phyloP scores from a whole-genome alignment of 2,329 filamentous ascomycete species.

The Colletotrichum orbiculare region DNA sequence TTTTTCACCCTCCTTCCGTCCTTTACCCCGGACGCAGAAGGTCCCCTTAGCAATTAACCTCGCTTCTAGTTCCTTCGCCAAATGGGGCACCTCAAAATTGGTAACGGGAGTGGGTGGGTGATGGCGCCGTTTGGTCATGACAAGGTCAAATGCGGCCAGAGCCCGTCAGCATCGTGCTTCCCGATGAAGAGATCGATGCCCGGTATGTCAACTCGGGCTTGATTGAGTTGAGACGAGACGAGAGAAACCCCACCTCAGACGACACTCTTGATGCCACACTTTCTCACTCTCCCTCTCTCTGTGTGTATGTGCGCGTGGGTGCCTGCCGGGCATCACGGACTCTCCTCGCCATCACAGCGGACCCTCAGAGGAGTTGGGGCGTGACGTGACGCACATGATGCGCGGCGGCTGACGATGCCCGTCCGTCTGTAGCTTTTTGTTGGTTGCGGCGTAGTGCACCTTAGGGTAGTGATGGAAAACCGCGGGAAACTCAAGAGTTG shows the following conservation, averaged over 20 bases:
- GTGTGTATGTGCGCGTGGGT: neutral
- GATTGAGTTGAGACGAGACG: too few species aligned
- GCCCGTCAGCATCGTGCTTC: too few species aligned
- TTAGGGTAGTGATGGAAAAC: neutral
- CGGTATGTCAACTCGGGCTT: too few species aligned
- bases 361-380: neutral
- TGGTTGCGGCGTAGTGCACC: constrained; percentile 3
- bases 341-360: neutral
- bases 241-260: neutral
- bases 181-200: too few species aligned
- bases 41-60: too few species aligned
- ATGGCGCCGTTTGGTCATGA: too few species aligned
- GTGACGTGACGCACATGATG: constrained; percentile 5
- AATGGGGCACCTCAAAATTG: too few species aligned
- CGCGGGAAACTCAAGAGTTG: neutral
- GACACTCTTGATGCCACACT: neutral
- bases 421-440: neutral
- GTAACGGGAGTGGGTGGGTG: too few species aligned
- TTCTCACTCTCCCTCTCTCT: neutral
- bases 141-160: too few species aligned
- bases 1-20: neutral
- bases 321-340: constrained; percentile 16
- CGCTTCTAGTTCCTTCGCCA: constrained; percentile 9
- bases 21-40: constrained; percentile 14
- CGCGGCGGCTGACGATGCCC: constrained; percentile 4